A percentile compares a stretch with the other conserved stretches of the same genome.
phyloP scores from a whole-genome alignment of 129 eudicot genomes.

The Pittosporum tobira region DNA sequence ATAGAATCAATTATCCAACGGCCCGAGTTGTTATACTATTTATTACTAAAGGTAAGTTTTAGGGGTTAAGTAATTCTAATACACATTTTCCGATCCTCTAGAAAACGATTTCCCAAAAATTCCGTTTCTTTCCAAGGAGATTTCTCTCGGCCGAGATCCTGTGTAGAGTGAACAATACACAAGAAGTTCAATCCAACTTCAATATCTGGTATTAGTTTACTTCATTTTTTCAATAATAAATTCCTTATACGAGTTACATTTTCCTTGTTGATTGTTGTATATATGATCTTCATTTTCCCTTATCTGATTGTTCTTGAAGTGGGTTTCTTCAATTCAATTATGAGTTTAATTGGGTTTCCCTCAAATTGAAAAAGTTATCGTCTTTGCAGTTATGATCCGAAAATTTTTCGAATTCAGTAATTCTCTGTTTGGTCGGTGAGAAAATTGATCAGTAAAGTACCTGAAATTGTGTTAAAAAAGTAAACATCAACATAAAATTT shows the following conservation, averaged over 20 bases:
- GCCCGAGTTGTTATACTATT: no score
- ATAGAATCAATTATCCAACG: no score
- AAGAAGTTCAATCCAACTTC: background rate
- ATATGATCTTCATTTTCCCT: background rate
- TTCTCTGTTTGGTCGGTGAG: background rate
- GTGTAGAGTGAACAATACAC: no score
- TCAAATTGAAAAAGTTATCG: constrained; percentile 1
- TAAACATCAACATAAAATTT: background rate
- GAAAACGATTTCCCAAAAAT: no score
- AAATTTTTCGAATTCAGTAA: background rate
- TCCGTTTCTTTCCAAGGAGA: no score
- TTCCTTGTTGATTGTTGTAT: background rate
- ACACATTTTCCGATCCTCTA: no score
- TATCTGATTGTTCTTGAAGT: background rate
- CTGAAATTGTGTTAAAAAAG: background rate
- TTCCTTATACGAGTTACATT: background rate
- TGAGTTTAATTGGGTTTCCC: background rate
- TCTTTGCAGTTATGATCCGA: background rate
- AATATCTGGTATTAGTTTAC: background rate
- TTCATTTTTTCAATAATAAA: background rate
- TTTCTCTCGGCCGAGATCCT: no score
- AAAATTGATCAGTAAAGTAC: background rate
- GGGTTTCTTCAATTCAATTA: background rate
- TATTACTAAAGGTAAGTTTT: no score
- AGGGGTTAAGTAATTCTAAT: no score